Base-by-base conservation (phyloP, 345 rosid genomes). In the Rhodamnia rubescens region DNA sequence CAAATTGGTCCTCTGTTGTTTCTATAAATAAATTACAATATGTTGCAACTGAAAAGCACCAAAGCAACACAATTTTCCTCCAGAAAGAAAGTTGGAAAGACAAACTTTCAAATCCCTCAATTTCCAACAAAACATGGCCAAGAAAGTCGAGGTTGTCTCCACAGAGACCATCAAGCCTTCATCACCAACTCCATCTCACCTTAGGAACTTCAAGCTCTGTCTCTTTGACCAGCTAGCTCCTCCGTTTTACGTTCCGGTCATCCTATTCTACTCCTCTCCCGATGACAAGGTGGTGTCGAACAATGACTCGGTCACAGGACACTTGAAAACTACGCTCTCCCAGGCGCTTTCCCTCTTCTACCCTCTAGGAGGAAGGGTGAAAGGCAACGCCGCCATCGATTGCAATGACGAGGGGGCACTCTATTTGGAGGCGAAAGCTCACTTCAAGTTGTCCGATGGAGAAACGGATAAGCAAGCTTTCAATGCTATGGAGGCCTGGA, bases 361-460 rank as follows among this genome's bases (percentile, higher is more conserved):
- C 74, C 88, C 83, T 11, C 83, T 86, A 14, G 56, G 54, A 6
- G 88, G 88, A 53, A 83, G 88, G 83, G 14, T 86, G 44, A 83
- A 83, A 24, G 83, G 57, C 27, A 86, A 83, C 47, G 40, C 81
- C 10, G 75, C 56, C 32, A 55, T 86, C 16, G 50, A 86, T 51
- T 83, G 85, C 88, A 83, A 52, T 55, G 85, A 83, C 32, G n/a
- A 53, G 26, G 88, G 85, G 12, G 85, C 64, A 4, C 83, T 75
- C 52, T 83, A 82, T 42, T 7, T 53, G 27, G 83, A 83, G 84
- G 83, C 85, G 6, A 69, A 64, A 57, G 57, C 15, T 26, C 22
- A 64, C 47, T 22, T 14, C 27, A 20, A 36, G 21, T 44, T 85
- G 55, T 85, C n/a, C n/a, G n/a, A n/a, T n/a, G n/a, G n/a, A n/a